These are phyloP conservation scores for Populus hybrid DNA, from an alignment of 441 rosid species.

Conservation along the genomic window DNA sequence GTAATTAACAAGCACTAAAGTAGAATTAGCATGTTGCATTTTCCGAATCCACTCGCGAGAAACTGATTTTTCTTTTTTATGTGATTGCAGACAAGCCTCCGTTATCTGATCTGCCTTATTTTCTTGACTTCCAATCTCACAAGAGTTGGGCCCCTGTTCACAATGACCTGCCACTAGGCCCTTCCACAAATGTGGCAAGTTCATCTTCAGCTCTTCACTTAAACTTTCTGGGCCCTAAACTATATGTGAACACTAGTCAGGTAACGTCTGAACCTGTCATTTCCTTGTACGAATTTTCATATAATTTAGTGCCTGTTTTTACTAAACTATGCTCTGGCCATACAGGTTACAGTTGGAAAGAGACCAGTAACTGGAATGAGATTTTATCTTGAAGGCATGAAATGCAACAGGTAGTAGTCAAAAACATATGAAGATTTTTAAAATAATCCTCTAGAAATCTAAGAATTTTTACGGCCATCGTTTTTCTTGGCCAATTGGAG, in stretches of 20 bases:
- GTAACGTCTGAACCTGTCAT: conserved; percentile 23
- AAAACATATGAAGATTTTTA: background rate
- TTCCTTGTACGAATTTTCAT: background rate
- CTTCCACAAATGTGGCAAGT: conserved; percentile 55
- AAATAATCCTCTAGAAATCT: background rate
- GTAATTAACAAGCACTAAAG: background rate
- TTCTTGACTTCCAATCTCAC: conserved; percentile 72
- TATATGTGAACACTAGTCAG: conserved; percentile 66
- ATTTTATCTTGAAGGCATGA: conserved; percentile 84
- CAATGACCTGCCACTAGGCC: conserved; percentile 80
- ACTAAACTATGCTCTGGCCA: background rate
- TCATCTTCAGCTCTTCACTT: conserved; percentile 63
- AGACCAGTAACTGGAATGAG: conserved; percentile 81
- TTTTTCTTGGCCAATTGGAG: background rate
- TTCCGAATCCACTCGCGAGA: background rate
- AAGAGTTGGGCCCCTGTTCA: conserved; percentile 90
- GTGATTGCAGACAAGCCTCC: conserved; percentile 80
- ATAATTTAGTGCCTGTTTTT: background rate
- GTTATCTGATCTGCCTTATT: conserved; percentile 54
- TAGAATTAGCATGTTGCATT: background rate
- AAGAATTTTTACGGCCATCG: background rate
- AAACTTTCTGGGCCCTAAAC: conserved; percentile 80
- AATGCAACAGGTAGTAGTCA: conserved; percentile 65
- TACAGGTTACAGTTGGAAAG: conserved; percentile 56
- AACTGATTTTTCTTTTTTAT: background rate